Base-by-base conservation (phyloP, 2,329 filamentous ascomycete genomes). In the Seiridium cupressi region DNA sequence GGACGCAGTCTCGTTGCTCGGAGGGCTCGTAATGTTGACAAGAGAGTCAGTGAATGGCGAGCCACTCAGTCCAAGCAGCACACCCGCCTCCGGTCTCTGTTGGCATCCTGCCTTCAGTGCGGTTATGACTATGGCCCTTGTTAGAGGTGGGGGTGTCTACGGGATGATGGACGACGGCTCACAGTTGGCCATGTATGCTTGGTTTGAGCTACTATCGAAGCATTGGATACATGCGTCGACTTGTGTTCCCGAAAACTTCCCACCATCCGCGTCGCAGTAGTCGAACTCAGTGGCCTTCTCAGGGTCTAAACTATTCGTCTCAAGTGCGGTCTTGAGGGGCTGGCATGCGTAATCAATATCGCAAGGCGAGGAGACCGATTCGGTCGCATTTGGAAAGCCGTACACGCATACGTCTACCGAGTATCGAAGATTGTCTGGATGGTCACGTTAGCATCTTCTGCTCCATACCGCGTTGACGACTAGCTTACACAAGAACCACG, bases 101-200 rank as follows among this genome's bases (percentile, higher is more conserved):
- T 78, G 57, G 51, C 82, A 85, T 0, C 79, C 82, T 0, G 78
- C 80, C 10, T 76, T 68, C 0, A 85, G 70, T 0, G 80, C 80
- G 1, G 75, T 72, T 58, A 84, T 64, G 64, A 84, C 81, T 84
- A 5, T 10, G 55, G 13, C 18, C 18, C 18, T 40, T 13, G 58
- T 62, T 48, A 66, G 63, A 55, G 18, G 18, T 26, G 18, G 18
- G 18, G 18, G 18, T 26, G 18, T 26, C 18, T 26, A 26, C 2
- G 18, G 18, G 18, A 26, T 26, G 18, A 26, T 26, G 1, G 18
- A 26, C 18, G 18, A 26, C 18, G 18, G 55, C 80, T 62, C 68
- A 84, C 82, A 84, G 64, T 84, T 84, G 2, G 79, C 71, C 2
- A 83, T 67, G 47, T 81, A 83, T 2, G 62, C 67, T 56, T 81